Conservation (phyloP, 768 basidiomycete species). For the Filobasidium floriforme region DNA sequence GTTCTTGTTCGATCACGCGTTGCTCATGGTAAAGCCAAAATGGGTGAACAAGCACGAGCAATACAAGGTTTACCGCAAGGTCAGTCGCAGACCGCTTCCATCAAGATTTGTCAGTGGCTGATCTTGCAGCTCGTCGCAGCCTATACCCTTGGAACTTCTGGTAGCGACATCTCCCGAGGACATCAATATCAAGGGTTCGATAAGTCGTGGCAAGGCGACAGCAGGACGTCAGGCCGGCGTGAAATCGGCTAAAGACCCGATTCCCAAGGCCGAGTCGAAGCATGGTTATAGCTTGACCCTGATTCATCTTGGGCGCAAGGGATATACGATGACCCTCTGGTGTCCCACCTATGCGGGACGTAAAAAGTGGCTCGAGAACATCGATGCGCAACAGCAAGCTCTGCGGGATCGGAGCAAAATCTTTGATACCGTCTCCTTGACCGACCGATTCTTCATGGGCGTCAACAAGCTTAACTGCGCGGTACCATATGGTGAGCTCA, state of each 20-base stretch:
- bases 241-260: slow-evolving; percentile 30
- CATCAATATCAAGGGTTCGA: slow-evolving; percentile 42
- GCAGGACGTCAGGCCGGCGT: slow-evolving; percentile 26
- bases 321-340: slow-evolving; percentile 86
- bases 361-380: slow-evolving; percentile 88
- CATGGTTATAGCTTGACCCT: slow-evolving; percentile 88
- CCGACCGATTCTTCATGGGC: slow-evolving; percentile 79
- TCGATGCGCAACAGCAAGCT: slow-evolving; percentile 77
- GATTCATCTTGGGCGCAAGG: slow-evolving; percentile 84
- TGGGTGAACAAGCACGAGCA: slow-evolving; percentile 72
- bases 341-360: slow-evolving; percentile 74
- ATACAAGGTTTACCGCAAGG: slow-evolving; percentile 84
- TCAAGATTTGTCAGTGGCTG: neutral
- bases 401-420: slow-evolving; percentile 75
- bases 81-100: slow-evolving; percentile 47
- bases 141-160: slow-evolving; percentile 89
- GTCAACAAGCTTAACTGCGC: slow-evolving; percentile 88
- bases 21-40: slow-evolving; percentile 87
- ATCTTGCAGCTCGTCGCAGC: slow-evolving; percentile 50
- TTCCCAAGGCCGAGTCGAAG: slow-evolving; percentile 53
- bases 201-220: slow-evolving; percentile 29
- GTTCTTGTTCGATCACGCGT: slow-evolving; percentile 92
- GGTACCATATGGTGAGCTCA: slow-evolving; percentile 65
- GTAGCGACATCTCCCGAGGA: slow-evolving; percentile 74
- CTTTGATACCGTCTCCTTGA: slow-evolving; percentile 76